Percentiles rank a stretch among this genome's conserved stretches.
Evolutionary conservation across 495 filamentous ascomycete species (phyloP).

Genomic region (Tuber microsphaerosporum): DNA sequence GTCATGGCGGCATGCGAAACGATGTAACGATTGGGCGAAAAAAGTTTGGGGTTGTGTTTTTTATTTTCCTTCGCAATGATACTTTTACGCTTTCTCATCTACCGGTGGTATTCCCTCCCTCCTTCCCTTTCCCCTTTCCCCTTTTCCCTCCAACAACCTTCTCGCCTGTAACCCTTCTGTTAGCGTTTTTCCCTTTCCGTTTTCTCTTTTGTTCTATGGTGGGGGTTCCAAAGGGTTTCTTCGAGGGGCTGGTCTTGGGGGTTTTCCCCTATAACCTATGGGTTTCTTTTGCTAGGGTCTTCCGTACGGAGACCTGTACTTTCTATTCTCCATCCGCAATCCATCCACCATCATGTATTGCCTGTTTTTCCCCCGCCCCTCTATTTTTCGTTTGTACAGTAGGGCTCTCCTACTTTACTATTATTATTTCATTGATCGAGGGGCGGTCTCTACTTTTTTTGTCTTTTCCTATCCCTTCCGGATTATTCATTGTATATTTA

Average conservation of each 20-base stretch:
- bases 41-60: not conserved
- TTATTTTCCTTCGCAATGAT: not conserved
- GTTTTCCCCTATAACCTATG: too few species aligned
- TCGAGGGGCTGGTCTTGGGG: too few species aligned
- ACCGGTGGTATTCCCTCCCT: not conserved
- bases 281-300: too few species aligned
- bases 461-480: not conserved
- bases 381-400: too few species aligned
- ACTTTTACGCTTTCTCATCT: not conserved
- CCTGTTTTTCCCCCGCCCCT: too few species aligned
- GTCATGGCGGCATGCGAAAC: not conserved
- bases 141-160: too few species aligned
- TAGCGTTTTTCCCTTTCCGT: not conserved
- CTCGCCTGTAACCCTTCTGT: too few species aligned
- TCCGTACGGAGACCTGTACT: too few species aligned
- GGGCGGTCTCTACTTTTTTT: not conserved
- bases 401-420: not conserved
- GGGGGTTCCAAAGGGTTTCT: too few species aligned
- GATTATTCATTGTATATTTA: not conserved
- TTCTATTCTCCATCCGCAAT: too few species aligned
- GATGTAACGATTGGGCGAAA: not conserved
- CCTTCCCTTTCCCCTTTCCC: too few species aligned
- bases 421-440: not conserved
- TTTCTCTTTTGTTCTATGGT: not conserved
- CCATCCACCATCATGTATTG: too few species aligned